Evolutionary conservation across 1,139 yeast genomes (phyloP), one percentile per base, ranked within the genome.

Genomic region (Saccharomyces hybrid): DNA sequence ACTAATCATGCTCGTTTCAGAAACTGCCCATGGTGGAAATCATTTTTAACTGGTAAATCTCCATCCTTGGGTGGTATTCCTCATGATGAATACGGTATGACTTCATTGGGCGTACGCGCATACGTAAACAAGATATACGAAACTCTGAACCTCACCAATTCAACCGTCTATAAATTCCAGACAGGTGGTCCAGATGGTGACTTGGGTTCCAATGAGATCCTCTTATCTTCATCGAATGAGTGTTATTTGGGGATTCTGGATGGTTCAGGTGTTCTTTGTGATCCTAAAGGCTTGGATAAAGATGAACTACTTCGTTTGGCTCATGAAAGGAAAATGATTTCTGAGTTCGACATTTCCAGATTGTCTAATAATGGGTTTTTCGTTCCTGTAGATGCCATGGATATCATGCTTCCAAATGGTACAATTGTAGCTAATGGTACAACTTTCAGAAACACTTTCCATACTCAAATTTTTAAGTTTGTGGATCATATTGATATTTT

Each of bases 101-200:
- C 99, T 8, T 85, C 97, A 9, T 76, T 91, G 62, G 88, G 96
- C 51, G 98, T 93, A 52, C 84, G 99, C 67, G 88, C 96, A 54
- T 93, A 85, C 71, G 95, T 93, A 57, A 86, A 88, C 71, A 88
- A 89, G 69, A 84, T 91, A 59, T 93, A 91, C 72, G 86, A 88
- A 64, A 88, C 89, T 71, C 79, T 86, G 59, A 67, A 74, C n/a
- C 76, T 91, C 59, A 73, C 75, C 48, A 82, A 85, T 61, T 74
- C 80, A 58, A 74, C 80, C 42, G 80, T 91, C 57, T 79, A 79
- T 65, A 93, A 93, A 74, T 77, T 93, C 69, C 99, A 93, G 76
- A 93, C 98, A 55, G 99, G 98, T 74, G 99, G 99, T 50, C 99
- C 99, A 59, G 98, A 93, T 74, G 99, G 99, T 67, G 99, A 93